Percentiles rank a stretch among this genome's conserved stretches.
Conservation (phyloP, 257 asterid genomes). For the Echium plantagineum region DNA sequence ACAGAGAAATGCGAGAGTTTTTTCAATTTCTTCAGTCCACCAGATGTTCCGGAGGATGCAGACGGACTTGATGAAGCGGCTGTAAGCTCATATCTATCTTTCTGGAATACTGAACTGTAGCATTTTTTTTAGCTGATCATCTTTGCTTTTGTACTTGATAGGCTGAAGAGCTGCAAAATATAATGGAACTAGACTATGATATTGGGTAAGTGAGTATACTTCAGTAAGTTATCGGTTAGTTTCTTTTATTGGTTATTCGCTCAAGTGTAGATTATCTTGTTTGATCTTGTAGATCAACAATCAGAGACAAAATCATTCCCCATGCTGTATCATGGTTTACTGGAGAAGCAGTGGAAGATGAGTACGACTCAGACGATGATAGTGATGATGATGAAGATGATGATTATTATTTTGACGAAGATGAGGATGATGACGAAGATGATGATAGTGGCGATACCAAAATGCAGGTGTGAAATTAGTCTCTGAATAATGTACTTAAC, state of each 20-base stretch:
- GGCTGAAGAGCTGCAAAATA: constrained; percentile 76
- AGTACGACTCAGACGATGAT: constrained; percentile 5
- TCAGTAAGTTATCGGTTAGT: neutral
- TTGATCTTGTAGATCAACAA: constrained; percentile 7
- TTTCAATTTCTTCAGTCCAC: constrained; percentile 90
- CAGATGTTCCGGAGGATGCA: constrained; percentile 69
- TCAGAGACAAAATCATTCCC: constrained; percentile 11
- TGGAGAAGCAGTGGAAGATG: constrained; percentile 14
- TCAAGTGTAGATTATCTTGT: neutral
- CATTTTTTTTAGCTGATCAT: neutral
- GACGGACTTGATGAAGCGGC: constrained; percentile 79
- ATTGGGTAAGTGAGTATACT: constrained; percentile 43
- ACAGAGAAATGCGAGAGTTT: constrained; percentile 82
- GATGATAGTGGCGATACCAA: neutral
- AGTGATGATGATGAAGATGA: constrained; percentile 2
- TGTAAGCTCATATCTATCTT: constrained; percentile 28
- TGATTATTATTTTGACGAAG: neutral
- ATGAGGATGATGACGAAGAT: neutral
- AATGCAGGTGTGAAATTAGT: constrained; percentile 4
- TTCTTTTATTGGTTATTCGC: neutral
- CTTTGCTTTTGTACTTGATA: constrained; percentile 11
- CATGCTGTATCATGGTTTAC: constrained; percentile 15
- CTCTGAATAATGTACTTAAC: neutral
- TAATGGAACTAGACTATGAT: constrained; percentile 87
- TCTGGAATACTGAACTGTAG: neutral